phyloP scores from a whole-genome alignment of 331 rosid genomes.

The Cydonia oblonga region DNA sequence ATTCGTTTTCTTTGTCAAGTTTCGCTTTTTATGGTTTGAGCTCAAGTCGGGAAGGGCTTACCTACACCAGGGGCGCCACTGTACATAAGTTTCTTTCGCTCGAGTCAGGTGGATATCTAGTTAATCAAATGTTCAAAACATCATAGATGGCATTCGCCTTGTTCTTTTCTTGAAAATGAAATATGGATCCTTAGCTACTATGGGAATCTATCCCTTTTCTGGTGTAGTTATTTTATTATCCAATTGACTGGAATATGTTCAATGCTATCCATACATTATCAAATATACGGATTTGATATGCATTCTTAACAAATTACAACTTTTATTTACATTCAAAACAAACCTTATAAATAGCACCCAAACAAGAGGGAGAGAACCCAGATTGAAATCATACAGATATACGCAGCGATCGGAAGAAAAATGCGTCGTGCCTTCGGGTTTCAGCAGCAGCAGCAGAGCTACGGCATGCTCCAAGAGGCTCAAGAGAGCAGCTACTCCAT shows the following conservation, averaged over 20 bases:
- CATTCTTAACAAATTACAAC: not conserved
- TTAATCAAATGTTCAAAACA: not conserved
- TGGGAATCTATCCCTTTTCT: not conserved
- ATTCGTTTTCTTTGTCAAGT: not conserved
- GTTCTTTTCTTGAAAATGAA: not conserved
- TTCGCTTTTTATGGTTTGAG: not conserved
- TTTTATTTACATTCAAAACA: not conserved
- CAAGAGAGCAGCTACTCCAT: constrained; percentile 14
- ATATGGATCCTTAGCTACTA: not conserved
- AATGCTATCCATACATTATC: not conserved
- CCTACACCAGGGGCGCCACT: not conserved
- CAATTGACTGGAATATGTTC: not conserved
- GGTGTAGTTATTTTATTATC: not conserved
- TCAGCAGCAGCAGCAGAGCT: constrained; percentile 17
- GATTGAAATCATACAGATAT: not conserved
- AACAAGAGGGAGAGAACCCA: too few species aligned
- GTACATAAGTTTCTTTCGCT: not conserved
- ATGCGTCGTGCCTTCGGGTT: constrained; percentile 18
- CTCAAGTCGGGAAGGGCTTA: not conserved
- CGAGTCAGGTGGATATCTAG: not conserved
- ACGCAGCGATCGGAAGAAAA: not conserved
- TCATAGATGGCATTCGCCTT: not conserved
- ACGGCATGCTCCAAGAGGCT: constrained; percentile 14
- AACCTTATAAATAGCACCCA: constrained; percentile 7
- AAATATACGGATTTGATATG: constrained; percentile 7